Conservation (phyloP, 1,284 basidiomycete genomes). For the Ustilago nuda region DNA sequence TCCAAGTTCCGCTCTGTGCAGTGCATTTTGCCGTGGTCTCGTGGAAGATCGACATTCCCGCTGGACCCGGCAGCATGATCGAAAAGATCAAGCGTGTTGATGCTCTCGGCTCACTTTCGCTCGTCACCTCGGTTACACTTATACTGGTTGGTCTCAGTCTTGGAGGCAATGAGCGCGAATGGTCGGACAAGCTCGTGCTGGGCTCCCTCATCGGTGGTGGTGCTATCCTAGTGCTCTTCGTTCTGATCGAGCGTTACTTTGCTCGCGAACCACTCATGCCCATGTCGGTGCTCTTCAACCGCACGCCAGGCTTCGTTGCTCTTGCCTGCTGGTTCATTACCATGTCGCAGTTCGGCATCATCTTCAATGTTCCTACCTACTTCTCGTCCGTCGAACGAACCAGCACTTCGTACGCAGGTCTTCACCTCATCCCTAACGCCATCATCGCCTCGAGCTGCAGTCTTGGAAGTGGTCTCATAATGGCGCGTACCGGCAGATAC, state of each 20-base stretch:
- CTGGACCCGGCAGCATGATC: conserved; percentile 67
- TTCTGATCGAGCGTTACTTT: conserved; percentile 72
- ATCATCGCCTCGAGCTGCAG: conserved; percentile 69
- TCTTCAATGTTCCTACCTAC: conserved; percentile 70
- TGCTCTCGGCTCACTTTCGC: conserved; percentile 68
- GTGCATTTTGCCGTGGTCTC: conserved; percentile 69
- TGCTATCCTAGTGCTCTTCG: conserved; percentile 73
- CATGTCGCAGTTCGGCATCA: conserved; percentile 69
- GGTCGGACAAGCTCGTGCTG: conserved; percentile 61
- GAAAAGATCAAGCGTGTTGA: conserved; percentile 71
- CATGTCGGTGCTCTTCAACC: conserved; percentile 68
- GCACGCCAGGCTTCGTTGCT: conserved; percentile 69
- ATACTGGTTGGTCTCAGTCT: conserved; percentile 68
- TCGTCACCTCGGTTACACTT: conserved; percentile 68
- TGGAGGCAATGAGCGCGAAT: conserved; percentile 65
- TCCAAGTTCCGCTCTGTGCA: conserved; percentile 69
- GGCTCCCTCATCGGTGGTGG: conserved; percentile 62
- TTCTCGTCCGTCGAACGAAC: conserved; percentile 69
- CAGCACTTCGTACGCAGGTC: conserved; percentile 66
- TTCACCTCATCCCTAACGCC: conserved; percentile 69
- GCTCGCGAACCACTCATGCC: conserved; percentile 70
- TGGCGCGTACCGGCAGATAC: conserved; percentile 70
- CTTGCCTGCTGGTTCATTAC: conserved; percentile 70
- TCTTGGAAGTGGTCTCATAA: conserved; percentile 69
- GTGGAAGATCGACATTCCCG: conserved; percentile 70